Evolutionary conservation across 345 rosid genomes (phyloP).

Genomic region (Aethionema arabicum): DNA sequence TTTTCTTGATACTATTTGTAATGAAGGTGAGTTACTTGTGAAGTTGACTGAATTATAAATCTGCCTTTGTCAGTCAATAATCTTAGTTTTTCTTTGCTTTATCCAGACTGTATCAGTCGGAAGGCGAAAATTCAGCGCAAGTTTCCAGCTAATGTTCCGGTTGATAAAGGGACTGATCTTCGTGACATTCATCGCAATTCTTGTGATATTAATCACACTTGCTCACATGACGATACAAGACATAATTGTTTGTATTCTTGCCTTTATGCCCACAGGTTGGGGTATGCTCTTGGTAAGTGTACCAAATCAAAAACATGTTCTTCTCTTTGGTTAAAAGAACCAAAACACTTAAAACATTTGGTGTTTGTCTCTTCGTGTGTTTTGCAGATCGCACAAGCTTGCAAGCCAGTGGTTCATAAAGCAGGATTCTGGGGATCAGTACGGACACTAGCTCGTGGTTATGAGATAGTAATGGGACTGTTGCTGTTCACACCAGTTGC

Average conservation of each 20-base stretch:
- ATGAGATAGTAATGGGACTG: conserved; percentile 90
- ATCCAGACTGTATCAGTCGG: conserved; percentile 93
- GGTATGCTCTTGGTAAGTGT: conserved; percentile 87
- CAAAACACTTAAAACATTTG: background rate
- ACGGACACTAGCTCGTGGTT: conserved; percentile 89
- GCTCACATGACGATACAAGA: conserved; percentile 86
- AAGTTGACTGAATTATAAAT: background rate
- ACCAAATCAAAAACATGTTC: background rate
- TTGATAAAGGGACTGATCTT: conserved; percentile 96
- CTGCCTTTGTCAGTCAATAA: background rate
- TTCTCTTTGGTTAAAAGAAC: background rate
- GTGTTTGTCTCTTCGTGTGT: background rate
- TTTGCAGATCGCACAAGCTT: conserved; percentile 89
- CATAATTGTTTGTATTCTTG: conserved; percentile 86
- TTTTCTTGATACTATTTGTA: conserved; percentile 77
- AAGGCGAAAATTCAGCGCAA: conserved; percentile 87
- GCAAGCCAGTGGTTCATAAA: conserved; percentile 64
- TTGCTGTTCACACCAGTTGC: conserved; percentile 96
- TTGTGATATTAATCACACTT: conserved; percentile 77
- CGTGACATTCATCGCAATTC: conserved; percentile 69
- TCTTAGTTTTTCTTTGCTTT: background rate
- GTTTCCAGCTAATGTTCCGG: conserved; percentile 91
- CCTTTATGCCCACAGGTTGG: conserved; percentile 99
- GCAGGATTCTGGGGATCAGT: conserved; percentile 95
- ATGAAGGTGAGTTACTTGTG: conserved; percentile 71